These are phyloP conservation scores for Ricinus communis DNA, from an alignment of 345 rosid species.

Conservation along the genomic window DNA sequence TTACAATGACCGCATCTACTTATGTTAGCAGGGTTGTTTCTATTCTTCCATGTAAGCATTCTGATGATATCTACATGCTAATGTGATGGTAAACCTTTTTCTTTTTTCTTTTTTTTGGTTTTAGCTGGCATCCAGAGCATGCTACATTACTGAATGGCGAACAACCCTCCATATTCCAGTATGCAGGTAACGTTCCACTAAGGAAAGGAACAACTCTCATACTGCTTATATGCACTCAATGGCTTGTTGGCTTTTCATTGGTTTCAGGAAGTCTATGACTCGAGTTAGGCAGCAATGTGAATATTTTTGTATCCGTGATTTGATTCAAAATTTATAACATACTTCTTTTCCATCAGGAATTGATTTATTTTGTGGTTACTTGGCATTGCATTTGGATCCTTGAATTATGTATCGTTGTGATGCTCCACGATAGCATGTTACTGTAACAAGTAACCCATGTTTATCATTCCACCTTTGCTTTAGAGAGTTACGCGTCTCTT, in stretches of 20 bases:
- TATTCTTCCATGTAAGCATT: background rate
- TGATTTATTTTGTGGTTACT: background rate
- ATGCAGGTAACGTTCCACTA: conserved; percentile 47
- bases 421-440: background rate
- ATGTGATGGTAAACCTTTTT: conserved; percentile 5
- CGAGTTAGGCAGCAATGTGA: too few species aligned
- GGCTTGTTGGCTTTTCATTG: background rate
- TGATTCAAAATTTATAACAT: background rate
- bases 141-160: conserved; percentile 55
- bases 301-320: too few species aligned
- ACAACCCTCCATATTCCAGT: conserved; percentile 68
- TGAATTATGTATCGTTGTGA: background rate
- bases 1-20: background rate
- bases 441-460: background rate
- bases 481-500: background rate
- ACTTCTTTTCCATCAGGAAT: background rate
- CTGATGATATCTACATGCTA: conserved; percentile 11
- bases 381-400: background rate
- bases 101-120: conserved; percentile 29
- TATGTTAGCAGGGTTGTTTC: background rate
- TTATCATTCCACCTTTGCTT: too few species aligned
- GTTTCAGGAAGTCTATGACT: background rate
- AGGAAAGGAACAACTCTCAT: background rate
- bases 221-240: too few species aligned
- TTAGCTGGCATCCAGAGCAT: conserved; percentile 26